Evolutionary conservation across 2,329 filamentous ascomycete genomes (phyloP).

Genomic region (Penicillium occitanis): DNA sequence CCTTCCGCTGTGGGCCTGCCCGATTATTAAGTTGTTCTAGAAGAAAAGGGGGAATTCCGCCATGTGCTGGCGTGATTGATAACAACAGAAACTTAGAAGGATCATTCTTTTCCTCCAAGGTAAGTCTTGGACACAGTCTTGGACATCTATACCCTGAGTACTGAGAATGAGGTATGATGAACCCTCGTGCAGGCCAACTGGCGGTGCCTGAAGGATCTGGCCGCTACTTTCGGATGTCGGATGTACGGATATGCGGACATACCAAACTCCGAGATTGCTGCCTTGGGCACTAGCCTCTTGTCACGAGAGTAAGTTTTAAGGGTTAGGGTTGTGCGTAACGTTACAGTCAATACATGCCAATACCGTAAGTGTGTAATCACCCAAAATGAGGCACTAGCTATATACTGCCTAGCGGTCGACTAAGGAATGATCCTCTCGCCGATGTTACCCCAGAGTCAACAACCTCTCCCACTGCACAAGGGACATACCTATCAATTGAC

Average conservation of each 20-base stretch:
- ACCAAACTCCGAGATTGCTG: not conserved
- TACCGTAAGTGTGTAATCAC: not conserved
- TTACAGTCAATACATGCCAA: not conserved
- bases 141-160: not conserved
- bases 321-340: not conserved
- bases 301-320: not conserved
- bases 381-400: not conserved
- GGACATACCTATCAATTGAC: not conserved
- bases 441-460: slow-evolving; percentile 16
- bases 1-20: slow-evolving; percentile 4
- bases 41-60: not conserved
- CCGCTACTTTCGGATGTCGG: not conserved
- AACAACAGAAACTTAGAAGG: too few relatives aligned
- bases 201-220: not conserved
- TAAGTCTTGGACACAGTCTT: too few relatives aligned
- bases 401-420: not conserved
- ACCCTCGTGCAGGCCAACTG: not conserved
- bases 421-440: slow-evolving; percentile 7
- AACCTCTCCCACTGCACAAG: not conserved
- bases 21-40: slow-evolving; percentile 2
- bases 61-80: not conserved
- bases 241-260: not conserved
- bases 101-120: too few relatives aligned
- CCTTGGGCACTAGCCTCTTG: not conserved
- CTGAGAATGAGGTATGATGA: not conserved